phyloP scores from a whole-genome alignment of 306 rosid species.

The Nissolia schottii region DNA sequence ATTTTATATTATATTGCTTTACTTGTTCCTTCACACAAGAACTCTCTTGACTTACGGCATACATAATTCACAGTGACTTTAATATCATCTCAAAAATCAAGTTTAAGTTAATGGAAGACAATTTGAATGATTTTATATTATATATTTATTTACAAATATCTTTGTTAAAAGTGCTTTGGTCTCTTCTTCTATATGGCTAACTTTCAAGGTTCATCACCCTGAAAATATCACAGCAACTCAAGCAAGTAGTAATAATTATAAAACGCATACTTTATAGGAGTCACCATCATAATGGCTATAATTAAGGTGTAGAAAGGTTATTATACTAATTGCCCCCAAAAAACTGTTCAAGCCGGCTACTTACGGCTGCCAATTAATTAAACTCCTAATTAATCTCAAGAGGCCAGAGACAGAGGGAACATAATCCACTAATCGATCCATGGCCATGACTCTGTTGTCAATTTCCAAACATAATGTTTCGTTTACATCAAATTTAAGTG shows the following conservation, averaged over 20 bases:
- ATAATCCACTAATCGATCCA: no score
- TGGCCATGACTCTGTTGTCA: neutral
- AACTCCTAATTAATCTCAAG: neutral
- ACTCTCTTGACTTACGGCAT: no score
- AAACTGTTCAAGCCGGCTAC: neutral
- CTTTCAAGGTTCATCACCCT: neutral
- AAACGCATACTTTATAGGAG: neutral
- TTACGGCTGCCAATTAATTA: neutral
- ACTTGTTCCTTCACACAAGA: no score
- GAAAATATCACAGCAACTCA: neutral
- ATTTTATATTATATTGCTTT: no score
- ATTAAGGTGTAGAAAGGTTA: neutral
- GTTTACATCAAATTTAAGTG: neutral
- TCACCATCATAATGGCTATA: neutral
- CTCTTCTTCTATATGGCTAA: neutral
- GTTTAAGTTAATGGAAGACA: no score
- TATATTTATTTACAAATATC: no score
- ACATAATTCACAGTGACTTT: no score
- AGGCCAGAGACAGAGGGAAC: neutral
- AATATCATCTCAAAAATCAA: no score
- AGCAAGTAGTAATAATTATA: no score
- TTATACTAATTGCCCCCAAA: neutral
- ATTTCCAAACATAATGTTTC: neutral
- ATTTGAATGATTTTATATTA: no score
- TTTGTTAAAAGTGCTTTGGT: neutral